A percentile compares a stretch with the other conserved stretches of the same genome.
Evolutionary conservation across 805 yeast species (phyloP).

Genomic region (Ogataea populi-albae): DNA sequence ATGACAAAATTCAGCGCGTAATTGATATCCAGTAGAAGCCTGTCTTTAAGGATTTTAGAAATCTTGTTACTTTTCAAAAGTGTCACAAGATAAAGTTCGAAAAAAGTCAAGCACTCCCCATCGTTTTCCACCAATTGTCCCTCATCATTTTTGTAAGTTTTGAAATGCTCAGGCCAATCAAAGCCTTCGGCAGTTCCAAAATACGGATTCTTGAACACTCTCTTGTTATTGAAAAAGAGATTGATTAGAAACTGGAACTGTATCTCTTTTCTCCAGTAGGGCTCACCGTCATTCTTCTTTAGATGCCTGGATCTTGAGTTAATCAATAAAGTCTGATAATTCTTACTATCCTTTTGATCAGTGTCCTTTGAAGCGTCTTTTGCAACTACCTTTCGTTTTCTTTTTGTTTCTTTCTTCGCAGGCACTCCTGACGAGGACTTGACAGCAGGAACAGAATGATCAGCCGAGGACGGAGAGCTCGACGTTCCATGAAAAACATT

Average conservation of each 20-base stretch:
- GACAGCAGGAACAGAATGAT: no score
- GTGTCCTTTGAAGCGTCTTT: constrained; percentile 12
- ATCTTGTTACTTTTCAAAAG: constrained; percentile 81
- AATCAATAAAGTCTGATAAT: constrained; percentile 28
- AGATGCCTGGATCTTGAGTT: constrained; percentile 50
- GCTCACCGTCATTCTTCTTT: constrained; percentile 90
- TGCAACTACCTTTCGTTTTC: constrained; percentile 10
- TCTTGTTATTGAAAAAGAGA: constrained; percentile 59
- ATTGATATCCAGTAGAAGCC: constrained; percentile 58
- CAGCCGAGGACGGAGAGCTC: no score
- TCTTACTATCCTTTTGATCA: constrained; percentile 21
- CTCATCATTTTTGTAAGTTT: constrained; percentile 19
- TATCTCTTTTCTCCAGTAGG: constrained; percentile 83
- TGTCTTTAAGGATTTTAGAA: constrained; percentile 77
- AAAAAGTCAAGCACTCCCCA: constrained; percentile 62
- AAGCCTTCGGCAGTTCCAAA: constrained; percentile 34
- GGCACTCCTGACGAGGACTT: neutral
- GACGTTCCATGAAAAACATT: no score
- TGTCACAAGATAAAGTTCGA: constrained; percentile 78
- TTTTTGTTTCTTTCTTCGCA: constrained; percentile 11
- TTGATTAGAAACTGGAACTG: constrained; percentile 73
- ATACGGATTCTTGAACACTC: constrained; percentile 67
- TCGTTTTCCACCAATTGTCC: constrained; percentile 23
- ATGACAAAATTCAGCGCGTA: constrained; percentile 36
- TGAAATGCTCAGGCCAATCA: constrained; percentile 37